A percentile compares a stretch with the other conserved stretches of the same genome.
Conservation (phyloP, 371 early-diverging fungal species). For the Syncephalastrum racemosum region DNA sequence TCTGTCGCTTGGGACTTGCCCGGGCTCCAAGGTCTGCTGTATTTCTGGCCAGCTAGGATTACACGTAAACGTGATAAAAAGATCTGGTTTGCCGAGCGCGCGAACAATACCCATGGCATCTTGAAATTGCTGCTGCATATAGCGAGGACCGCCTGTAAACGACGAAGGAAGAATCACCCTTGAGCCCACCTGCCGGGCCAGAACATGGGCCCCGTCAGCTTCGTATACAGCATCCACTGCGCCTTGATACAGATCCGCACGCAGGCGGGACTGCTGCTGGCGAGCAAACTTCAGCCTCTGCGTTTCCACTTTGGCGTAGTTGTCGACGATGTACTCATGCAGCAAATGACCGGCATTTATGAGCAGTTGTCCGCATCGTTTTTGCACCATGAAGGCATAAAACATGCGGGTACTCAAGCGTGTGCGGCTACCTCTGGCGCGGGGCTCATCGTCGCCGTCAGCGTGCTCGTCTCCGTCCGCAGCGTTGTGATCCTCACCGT, state of each 20-base stretch:
- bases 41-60: conserved; percentile 29
- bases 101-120: conserved; percentile 29
- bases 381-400: conserved; percentile 1
- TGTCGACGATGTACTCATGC: conserved; percentile 20
- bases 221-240: too few relatives aligned
- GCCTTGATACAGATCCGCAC: too few relatives aligned
- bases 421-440: conserved; percentile 1
- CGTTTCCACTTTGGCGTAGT: too few relatives aligned
- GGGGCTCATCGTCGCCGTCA: neutral
- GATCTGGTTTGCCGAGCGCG: conserved; percentile 28
- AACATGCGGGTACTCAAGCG: neutral
- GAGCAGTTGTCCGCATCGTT: conserved; percentile 7
- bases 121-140: conserved; percentile 25
- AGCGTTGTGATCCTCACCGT: neutral
- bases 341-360: conserved; percentile 22
- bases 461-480: too few relatives aligned
- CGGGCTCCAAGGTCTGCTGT: conserved; percentile 9
- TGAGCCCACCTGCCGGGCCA: too few relatives aligned
- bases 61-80: conserved; percentile 42
- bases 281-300: too few relatives aligned
- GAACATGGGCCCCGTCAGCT: too few relatives aligned
- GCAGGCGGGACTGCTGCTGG: too few relatives aligned
- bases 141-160: too few relatives aligned
- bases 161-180: too few relatives aligned
- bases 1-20: too few relatives aligned